Evolutionary conservation across 768 basidiomycete species (phyloP), one percentile per base, ranked within the genome.

Genomic region (Dendrothele bispora): DNA sequence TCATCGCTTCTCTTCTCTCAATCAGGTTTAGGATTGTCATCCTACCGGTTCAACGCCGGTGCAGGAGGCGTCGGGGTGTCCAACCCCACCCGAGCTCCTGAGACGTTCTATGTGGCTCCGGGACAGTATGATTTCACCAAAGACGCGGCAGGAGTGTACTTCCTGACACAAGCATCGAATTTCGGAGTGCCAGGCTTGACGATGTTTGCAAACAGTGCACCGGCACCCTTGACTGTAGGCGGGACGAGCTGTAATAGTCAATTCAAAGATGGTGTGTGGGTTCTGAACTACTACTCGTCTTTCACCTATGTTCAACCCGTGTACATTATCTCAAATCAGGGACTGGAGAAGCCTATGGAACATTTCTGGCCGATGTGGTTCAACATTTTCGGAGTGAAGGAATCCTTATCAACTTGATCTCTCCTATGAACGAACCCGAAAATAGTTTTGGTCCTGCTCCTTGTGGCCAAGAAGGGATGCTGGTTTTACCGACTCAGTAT

Each of bases 381-480:
- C 50, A 55, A 24, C 69, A 74, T 54, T 76, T 70, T 59, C 60
- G 65, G 26, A 55, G 53, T 8, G 59, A 65, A 43, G 72, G 70
- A 14, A 60, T 75, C 25, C 59, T 60, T 12, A 69, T 76, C 41
- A 66, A 61, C 30, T 68, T 67, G 24, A 63, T 76, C 20, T 74
- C 73, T 1, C 65, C 72, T 7, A 75, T 76, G 66, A 74, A 76
- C 50, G 70, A 71, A 40, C 72, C 71, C 3, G 69, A 73, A 43
- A 65, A 29, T 43, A 68, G 39, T 11, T 70, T 72, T 50, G 68
- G 67, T 3, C 67, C 68, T 15, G 58, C 64, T 5, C 67, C 65
- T 2, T 76, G 73, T 52, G 67, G 68, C 17, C 74, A 76, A 55
- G 73, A 76, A 57, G 74, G 74, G 2, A 76, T 76, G 74, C 56